phyloP scores from a whole-genome alignment of 2,329 filamentous ascomycete species.

The Zymoseptoria crescenta region DNA sequence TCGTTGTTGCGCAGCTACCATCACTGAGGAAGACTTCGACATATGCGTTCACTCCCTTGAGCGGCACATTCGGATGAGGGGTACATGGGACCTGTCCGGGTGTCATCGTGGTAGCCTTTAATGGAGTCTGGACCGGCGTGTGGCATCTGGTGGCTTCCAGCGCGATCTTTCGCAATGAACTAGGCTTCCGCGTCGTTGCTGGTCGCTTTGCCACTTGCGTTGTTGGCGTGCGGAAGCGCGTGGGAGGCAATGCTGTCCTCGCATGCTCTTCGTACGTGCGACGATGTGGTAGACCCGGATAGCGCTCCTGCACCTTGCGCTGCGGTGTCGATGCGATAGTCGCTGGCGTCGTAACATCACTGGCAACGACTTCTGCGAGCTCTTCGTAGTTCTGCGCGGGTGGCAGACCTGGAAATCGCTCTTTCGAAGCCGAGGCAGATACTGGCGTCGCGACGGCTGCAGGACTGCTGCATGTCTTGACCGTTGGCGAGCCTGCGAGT shows the following conservation, averaged over 20 bases:
- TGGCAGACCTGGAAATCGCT: slow-evolving; percentile 13
- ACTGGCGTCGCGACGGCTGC: not conserved
- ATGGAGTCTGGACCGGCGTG: slow-evolving; percentile 27
- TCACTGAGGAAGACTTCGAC: slow-evolving; percentile 32
- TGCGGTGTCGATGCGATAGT: not conserved
- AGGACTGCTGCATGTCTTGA: not conserved
- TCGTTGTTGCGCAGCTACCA: slow-evolving; percentile 28
- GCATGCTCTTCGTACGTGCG: slow-evolving; percentile 17
- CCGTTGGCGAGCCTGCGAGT: not conserved
- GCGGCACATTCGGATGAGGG: slow-evolving; percentile 29
- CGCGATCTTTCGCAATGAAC: slow-evolving; percentile 24
- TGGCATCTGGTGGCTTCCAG: slow-evolving; percentile 16
- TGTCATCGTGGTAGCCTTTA: slow-evolving; percentile 22
- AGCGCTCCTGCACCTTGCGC: slow-evolving; percentile 4
- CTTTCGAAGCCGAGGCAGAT: not conserved
- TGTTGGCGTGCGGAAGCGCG: slow-evolving; percentile 23
- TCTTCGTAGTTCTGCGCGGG: slow-evolving; percentile 9
- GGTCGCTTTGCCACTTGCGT: slow-evolving; percentile 18
- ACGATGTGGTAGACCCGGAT: slow-evolving; percentile 9
- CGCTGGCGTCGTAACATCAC: not conserved
- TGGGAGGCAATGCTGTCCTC: slow-evolving; percentile 20
- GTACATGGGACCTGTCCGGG: slow-evolving; percentile 28
- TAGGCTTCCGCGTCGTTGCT: slow-evolving; percentile 22
- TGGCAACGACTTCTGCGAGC: slow-evolving; percentile 1
- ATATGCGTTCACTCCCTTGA: slow-evolving; percentile 27